Evolutionary conservation across 257 asterid species (phyloP), one percentile per base, ranked within the genome.

Genomic region (Solanum tarapatanum): DNA sequence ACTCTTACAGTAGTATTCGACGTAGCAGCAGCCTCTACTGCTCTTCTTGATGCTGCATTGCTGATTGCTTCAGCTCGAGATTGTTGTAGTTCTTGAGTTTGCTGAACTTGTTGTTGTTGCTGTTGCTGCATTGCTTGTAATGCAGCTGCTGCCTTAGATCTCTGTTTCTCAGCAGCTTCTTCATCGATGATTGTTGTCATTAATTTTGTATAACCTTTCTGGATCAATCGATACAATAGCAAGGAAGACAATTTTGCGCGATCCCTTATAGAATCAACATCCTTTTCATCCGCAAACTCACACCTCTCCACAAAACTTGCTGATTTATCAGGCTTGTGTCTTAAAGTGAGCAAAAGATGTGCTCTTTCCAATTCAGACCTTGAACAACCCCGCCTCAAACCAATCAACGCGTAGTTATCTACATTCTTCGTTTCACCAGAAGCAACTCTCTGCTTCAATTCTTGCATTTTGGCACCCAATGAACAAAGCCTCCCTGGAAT

Each of bases 301-400:
- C 96, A 94, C 84, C 92, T 87, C 17, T 95, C 98, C 4, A 94
- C 92, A 87, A 94, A 95, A 26, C 93, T 87, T 0, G 92, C 89
- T 1, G 95, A 92, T 48, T 93, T 94, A 83, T 95, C 98, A 0
- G 98, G 98, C 89, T 94, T 95, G 90, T 94, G 98, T 84, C 93
- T 91, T 82, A 95, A 86, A 4, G 91, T 91, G 85, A 95, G 88
- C 33, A 95, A 88, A 87, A 95, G 87, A 91, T 95, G 95, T 1
- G 98, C 95, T 88, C 96, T 89, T 35, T 93, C 95, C 1, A 95
- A 43, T 83, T 94, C 98, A 16, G 98, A 92, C 90, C 94, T 91
- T 0, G 98, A 92, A 86, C 98, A 94, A 1, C 96, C 96, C 60
- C 98, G 87, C 75, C 95, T 87, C 69, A 95, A 88, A 86, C 98